phyloP scores from a whole-genome alignment of 2,329 filamentous ascomycete species.

The Juglanconis sp. region DNA sequence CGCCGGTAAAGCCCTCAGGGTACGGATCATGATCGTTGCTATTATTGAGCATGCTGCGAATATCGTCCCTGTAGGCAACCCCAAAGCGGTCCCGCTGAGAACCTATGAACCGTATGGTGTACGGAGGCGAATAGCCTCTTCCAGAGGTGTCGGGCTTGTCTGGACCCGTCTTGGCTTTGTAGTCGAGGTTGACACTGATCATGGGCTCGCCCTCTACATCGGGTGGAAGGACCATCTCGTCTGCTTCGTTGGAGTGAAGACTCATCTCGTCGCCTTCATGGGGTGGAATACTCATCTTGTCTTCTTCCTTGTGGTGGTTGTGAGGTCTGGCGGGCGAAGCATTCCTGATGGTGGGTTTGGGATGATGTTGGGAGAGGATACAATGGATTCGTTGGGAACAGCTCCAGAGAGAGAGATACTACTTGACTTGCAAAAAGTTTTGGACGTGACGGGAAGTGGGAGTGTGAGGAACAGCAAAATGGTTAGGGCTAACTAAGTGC shows the following conservation, averaged over 20 bases:
- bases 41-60: not conserved
- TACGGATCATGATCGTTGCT: constrained; percentile 1
- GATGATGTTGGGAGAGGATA: not conserved
- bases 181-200: not conserved
- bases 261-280: no score
- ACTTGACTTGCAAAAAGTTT: no score
- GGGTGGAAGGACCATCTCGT: no score
- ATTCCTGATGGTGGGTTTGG: not conserved
- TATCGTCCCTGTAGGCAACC: not conserved
- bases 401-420: no score
- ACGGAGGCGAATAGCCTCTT: not conserved
- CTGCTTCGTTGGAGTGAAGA: no score
- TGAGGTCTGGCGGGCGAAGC: not conserved
- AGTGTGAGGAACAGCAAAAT: no score
- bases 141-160: not conserved
- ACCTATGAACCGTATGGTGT: not conserved
- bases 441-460: no score
- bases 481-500: no score
- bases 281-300: no score
- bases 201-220: no score
- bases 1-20: constrained; percentile 8
- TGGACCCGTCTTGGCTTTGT: not conserved
- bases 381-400: not conserved
- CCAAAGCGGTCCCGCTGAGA: not conserved
- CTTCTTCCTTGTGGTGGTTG: not conserved